phyloP scores from a whole-genome alignment of 495 filamentous ascomycete genomes.

The Cryomyces minteri region DNA sequence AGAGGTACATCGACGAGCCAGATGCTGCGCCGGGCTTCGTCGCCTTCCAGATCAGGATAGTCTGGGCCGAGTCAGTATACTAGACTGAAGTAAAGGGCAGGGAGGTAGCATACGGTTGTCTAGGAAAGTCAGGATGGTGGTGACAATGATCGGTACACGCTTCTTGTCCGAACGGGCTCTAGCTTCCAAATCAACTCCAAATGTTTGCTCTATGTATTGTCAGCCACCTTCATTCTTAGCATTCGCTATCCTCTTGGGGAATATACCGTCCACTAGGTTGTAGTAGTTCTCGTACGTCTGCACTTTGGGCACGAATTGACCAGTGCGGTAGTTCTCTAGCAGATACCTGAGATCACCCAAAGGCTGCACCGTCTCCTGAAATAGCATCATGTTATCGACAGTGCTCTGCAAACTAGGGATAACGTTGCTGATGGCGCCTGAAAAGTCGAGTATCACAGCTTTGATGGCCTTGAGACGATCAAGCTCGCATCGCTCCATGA shows the following conservation, averaged over 20 bases:
- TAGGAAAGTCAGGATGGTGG: slow-evolving; percentile 79
- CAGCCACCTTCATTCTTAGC: slow-evolving; percentile 8
- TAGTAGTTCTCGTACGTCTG: slow-evolving; percentile 97
- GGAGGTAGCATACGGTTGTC: slow-evolving; percentile 48
- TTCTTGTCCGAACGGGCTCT: slow-evolving; percentile 85
- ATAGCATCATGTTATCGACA: slow-evolving; percentile 96
- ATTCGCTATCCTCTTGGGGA: background rate
- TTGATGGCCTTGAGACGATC: slow-evolving; percentile 96
- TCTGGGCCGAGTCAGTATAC: slow-evolving; percentile 24
- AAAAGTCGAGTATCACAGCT: slow-evolving; percentile 92
- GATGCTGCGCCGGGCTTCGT: slow-evolving; percentile 79
- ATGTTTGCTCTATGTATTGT: slow-evolving; percentile 57
- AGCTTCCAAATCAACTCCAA: slow-evolving; percentile 91
- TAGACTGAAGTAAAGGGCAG: background rate
- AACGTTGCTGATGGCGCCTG: slow-evolving; percentile 92
- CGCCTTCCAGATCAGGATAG: slow-evolving; percentile 94
- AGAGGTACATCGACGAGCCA: slow-evolving; percentile 91
- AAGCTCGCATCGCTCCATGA: slow-evolving; percentile 94
- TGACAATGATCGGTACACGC: slow-evolving; percentile 83
- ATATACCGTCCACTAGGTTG: slow-evolving; percentile 68
- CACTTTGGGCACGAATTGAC: slow-evolving; percentile 79
- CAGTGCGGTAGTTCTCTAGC: slow-evolving; percentile 94
- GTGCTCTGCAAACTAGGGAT: slow-evolving; percentile 90
- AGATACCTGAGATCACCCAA: slow-evolving; percentile 82
- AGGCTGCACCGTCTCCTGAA: slow-evolving; percentile 95